Conservation (phyloP, 805 yeast species). For the Candida broadrunensis region DNA sequence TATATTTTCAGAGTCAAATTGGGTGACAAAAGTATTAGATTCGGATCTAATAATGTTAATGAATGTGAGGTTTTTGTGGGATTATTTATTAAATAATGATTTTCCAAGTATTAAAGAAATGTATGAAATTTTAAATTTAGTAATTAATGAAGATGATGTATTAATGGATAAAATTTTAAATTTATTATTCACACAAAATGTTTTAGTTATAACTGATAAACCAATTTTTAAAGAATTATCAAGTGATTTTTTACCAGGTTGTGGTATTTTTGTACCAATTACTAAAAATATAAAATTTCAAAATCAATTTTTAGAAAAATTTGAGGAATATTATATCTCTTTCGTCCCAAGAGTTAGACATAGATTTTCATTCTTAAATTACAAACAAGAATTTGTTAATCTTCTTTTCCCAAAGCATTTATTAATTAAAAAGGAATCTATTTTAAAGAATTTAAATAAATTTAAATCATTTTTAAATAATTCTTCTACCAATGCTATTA, state of each 20-base stretch:
- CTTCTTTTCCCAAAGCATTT: slow-evolving; percentile 8
- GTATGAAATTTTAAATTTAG: slow-evolving; percentile 9
- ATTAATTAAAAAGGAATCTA: neutral
- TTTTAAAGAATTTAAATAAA: slow-evolving; percentile 5
- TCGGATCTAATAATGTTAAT: slow-evolving; percentile 23
- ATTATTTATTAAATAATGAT: slow-evolving; percentile 15
- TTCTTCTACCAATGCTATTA: too few species aligned
- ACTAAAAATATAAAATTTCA: slow-evolving; percentile 9
- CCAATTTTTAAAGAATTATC: slow-evolving; percentile 5
- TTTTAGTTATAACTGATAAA: slow-evolving; percentile 7
- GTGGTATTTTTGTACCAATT: slow-evolving; percentile 9
- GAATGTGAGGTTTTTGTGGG: slow-evolving; percentile 32
- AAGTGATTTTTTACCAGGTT: slow-evolving; percentile 3
- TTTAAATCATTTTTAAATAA: too few species aligned
- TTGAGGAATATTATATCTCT: slow-evolving; percentile 4
- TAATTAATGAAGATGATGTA: slow-evolving; percentile 4
- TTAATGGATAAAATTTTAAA: slow-evolving; percentile 7
- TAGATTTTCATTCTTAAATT: slow-evolving; percentile 12
- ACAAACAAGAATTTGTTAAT: neutral
- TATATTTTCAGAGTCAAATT: slow-evolving; percentile 27
- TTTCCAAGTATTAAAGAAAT: slow-evolving; percentile 14
- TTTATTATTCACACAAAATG: slow-evolving; percentile 10
- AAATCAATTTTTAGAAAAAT: slow-evolving; percentile 1
- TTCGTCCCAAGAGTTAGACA: slow-evolving; percentile 11
- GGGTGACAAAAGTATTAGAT: slow-evolving; percentile 13